phyloP scores from a whole-genome alignment of 179 eudicot genomes.

The Carnegiea gigantea region DNA sequence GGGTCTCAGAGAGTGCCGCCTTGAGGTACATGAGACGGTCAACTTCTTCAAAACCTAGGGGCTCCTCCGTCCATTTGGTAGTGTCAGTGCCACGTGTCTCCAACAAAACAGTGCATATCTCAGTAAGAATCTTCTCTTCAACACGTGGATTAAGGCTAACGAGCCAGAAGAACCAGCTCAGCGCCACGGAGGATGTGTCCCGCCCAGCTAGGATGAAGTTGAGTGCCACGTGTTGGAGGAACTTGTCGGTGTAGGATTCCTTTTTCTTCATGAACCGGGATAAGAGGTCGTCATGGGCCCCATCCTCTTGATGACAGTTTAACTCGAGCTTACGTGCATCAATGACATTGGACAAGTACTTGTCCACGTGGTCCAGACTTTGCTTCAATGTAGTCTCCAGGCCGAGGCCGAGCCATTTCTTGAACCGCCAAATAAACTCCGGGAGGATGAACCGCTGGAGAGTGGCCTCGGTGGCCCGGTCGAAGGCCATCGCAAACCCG shows the following conservation, averaged over 20 bases:
- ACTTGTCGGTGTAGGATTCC: constrained; percentile 49
- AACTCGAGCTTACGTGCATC: constrained; percentile 58
- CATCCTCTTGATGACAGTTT: constrained; percentile 23
- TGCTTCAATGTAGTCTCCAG: constrained; percentile 46
- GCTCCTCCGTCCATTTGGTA: constrained; percentile 45
- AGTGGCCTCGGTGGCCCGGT: constrained; percentile 62
- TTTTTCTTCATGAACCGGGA: constrained; percentile 69
- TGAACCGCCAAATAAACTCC: constrained; percentile 56
- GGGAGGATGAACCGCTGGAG: constrained; percentile 61
- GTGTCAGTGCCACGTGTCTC: constrained; percentile 57
- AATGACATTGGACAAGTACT: constrained; percentile 46
- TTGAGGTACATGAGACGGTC: constrained; percentile 53
- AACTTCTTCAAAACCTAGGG: constrained; percentile 56
- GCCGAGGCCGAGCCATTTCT: constrained; percentile 54
- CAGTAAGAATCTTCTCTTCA: constrained; percentile 50
- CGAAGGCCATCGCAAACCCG: constrained; percentile 53
- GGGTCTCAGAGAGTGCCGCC: constrained; percentile 62
- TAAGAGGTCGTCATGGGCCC: constrained; percentile 35
- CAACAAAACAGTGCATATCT: constrained; percentile 45
- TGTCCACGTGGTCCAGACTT: constrained; percentile 52
- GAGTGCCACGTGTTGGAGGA: constrained; percentile 58
- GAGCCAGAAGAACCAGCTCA: constrained; percentile 74
- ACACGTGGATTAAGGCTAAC: constrained; percentile 44
- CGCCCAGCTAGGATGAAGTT: constrained; percentile 70
- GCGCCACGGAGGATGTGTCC: constrained; percentile 64